These are phyloP conservation scores for Colletotrichum orchidophilum DNA, from an alignment of 2,329 filamentous ascomycete genomes.

Conservation along the genomic window DNA sequence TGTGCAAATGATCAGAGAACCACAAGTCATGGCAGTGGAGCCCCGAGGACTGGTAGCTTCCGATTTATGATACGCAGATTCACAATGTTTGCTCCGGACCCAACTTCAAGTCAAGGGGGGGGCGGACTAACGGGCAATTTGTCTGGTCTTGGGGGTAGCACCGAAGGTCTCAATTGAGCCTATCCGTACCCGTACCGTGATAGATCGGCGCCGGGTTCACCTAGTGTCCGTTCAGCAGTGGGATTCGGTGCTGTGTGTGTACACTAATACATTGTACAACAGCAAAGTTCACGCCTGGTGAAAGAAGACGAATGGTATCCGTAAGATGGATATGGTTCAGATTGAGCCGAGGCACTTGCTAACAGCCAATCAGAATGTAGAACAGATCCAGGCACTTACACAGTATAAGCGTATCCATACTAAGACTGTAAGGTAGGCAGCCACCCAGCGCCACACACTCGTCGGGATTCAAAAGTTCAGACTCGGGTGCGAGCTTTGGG, in stretches of 20 bases:
- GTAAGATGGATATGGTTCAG: not conserved
- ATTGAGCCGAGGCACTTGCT: slow-evolving; percentile 19
- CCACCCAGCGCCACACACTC: not conserved
- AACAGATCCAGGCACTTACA: not conserved
- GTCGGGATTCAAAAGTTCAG: not conserved
- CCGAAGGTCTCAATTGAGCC: not conserved
- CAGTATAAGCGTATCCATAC: not conserved
- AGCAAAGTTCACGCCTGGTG: not conserved
- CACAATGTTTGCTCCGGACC: not conserved
- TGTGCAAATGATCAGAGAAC: slow-evolving; percentile 6
- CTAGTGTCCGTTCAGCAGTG: slow-evolving; percentile 12
- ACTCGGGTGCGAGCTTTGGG: not conserved
- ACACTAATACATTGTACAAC: not conserved
- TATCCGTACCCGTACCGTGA: no score
- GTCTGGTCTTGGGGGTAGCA: slow-evolving; percentile 8
- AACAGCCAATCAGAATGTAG: slow-evolving; percentile 12
- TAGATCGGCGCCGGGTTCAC: slow-evolving; percentile 27
- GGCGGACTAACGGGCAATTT: not conserved
- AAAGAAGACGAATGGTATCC: not conserved
- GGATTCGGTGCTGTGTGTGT: not conserved
- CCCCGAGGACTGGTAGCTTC: slow-evolving; percentile 5
- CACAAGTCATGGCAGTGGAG: slow-evolving; percentile 29
- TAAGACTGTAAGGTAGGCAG: not conserved
- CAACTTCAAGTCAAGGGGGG: not conserved
- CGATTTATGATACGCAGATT: not conserved